Conservation (phyloP, 2,329 filamentous ascomycete genomes). For the Akanthomyces uredinophilus region DNA sequence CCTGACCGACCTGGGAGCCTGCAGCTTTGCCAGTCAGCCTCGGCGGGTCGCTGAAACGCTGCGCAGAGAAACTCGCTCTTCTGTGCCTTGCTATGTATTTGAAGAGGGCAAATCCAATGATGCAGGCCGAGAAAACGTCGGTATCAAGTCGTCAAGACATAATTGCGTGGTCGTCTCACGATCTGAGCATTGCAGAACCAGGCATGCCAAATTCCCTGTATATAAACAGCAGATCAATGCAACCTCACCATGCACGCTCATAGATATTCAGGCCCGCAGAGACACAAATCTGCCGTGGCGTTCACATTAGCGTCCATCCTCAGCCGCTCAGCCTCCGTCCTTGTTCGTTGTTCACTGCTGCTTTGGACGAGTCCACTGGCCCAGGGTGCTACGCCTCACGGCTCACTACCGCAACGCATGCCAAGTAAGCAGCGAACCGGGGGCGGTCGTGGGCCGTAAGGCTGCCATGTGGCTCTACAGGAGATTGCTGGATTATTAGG, state of each 20-base stretch:
- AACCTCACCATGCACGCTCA: neutral
- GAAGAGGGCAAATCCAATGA: too few species aligned
- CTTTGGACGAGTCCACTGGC: neutral
- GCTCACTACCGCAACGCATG: neutral
- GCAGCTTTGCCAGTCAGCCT: conserved; percentile 5
- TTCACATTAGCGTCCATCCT: conserved; percentile 2
- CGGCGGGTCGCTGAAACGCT: conserved; percentile 10
- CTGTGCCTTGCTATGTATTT: neutral
- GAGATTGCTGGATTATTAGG: neutral
- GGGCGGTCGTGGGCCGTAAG: neutral
- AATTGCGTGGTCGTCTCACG: too few species aligned
- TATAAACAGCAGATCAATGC: neutral
- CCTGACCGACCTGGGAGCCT: neutral
- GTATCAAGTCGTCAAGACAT: too few species aligned
- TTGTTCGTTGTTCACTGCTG: neutral
- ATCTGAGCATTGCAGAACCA: too few species aligned
- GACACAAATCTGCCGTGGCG: conserved; percentile 10
- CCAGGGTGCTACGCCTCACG: neutral
- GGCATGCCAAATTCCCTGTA: neutral
- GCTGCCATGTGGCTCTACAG: neutral
- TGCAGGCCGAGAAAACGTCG: too few species aligned
- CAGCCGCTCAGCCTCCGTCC: conserved; percentile 9
- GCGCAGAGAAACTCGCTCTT: neutral
- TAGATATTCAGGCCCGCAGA: neutral
- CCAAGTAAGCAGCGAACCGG: neutral